Evolutionary conservation across 768 basidiomycete genomes (phyloP).

Genomic region (Tylopilus balloui): DNA sequence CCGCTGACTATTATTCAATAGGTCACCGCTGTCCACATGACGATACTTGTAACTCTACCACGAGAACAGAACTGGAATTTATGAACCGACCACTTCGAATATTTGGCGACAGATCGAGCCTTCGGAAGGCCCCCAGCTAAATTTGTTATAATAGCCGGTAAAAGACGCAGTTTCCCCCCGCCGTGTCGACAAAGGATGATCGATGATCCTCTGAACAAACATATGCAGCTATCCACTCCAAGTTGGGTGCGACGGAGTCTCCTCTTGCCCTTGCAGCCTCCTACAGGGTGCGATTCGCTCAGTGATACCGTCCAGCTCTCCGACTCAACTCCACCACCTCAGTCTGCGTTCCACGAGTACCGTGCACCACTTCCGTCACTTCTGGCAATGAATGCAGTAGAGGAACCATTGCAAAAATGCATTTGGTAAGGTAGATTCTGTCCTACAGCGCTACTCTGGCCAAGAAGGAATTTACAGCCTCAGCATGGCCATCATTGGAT

Average conservation of each 20-base stretch:
- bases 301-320: neutral
- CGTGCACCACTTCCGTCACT: constrained; percentile 16
- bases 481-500: constrained; percentile 44
- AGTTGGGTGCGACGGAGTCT: constrained; percentile 18
- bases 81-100: too few relatives aligned
- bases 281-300: constrained; percentile 2
- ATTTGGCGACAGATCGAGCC: too few relatives aligned
- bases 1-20: too few relatives aligned
- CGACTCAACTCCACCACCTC: neutral
- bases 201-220: neutral
- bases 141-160: neutral
- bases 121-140: too few relatives aligned
- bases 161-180: neutral
- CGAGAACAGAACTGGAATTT: too few relatives aligned
- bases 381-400: constrained; percentile 9
- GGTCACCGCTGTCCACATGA: too few relatives aligned
- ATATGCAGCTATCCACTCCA: constrained; percentile 1
- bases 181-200: neutral
- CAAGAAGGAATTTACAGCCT: constrained; percentile 45
- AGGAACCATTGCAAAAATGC: constrained; percentile 6
- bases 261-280: constrained; percentile 7
- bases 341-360: constrained; percentile 4
- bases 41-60: too few relatives aligned
- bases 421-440: constrained; percentile 5
- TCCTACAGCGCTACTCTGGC: constrained; percentile 18